Percentiles rank a stretch among this genome's conserved stretches.
These are phyloP conservation scores for Penicillium palitans DNA, from an alignment of 2,329 filamentous ascomycete genomes.

Conservation along the genomic window DNA sequence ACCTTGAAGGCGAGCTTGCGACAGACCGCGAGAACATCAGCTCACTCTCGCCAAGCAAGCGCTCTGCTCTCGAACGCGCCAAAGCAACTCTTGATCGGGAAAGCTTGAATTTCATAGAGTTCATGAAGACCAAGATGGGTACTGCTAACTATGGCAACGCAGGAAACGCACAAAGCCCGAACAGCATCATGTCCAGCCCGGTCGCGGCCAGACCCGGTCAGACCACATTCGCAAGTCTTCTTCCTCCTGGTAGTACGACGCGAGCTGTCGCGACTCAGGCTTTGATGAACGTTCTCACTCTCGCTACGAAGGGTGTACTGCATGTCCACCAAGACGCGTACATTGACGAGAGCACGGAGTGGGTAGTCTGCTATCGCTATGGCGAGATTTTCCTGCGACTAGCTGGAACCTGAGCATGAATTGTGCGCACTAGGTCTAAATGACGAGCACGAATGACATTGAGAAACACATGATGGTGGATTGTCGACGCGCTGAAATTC, in stretches of 20 bases:
- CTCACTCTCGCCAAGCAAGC: constrained; percentile 46
- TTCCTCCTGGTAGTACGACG: constrained; percentile 57
- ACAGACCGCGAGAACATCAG: constrained; percentile 24
- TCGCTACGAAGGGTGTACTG: constrained; percentile 67
- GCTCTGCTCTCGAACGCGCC: background rate
- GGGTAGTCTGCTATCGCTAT: constrained; percentile 24
- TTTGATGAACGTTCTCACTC: constrained; percentile 70
- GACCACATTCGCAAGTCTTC: constrained; percentile 68
- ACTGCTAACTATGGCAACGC: background rate
- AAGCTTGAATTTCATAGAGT: constrained; percentile 63
- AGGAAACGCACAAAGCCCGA: background rate
- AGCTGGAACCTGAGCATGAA: constrained; percentile 5
- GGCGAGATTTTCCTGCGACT: constrained; percentile 34
- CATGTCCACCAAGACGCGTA: constrained; percentile 60
- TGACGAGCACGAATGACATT: background rate
- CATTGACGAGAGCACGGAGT: constrained; percentile 31
- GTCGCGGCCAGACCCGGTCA: background rate
- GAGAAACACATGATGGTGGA: background rate
- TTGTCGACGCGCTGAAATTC: background rate
- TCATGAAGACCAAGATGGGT: constrained; percentile 52
- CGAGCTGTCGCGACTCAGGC: constrained; percentile 70
- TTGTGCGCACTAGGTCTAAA: background rate
- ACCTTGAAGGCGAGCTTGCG: constrained; percentile 38
- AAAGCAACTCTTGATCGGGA: constrained; percentile 58
- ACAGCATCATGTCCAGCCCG: background rate